Conservation (phyloP, 139 green algal genomes). For the Coccomyxa sp. region DNA sequence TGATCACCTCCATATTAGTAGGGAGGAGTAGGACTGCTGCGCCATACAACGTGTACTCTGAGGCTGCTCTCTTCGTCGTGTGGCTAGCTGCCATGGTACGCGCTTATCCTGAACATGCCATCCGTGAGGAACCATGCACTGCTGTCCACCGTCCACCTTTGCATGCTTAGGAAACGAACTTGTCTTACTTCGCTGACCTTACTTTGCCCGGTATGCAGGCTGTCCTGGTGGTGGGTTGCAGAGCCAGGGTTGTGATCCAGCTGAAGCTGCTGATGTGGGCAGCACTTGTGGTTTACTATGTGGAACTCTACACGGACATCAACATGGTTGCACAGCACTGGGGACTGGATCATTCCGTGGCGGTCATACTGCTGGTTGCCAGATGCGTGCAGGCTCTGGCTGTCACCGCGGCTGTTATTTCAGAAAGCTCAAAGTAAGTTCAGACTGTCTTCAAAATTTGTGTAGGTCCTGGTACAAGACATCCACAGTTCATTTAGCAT, state of each 20-base stretch:
- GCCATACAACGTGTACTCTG: neutral
- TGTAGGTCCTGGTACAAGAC: neutral
- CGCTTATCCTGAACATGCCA: neutral
- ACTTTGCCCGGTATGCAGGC: neutral
- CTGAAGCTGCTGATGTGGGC: constrained; percentile 4
- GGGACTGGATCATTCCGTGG: neutral
- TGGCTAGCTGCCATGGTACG: neutral
- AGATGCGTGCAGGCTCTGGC: neutral
- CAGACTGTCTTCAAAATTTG: neutral
- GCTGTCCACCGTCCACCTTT: no score
- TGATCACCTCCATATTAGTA: neutral
- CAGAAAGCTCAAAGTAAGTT: no score
- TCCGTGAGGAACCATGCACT: no score
- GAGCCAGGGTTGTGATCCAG: neutral
- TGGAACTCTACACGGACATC: neutral
- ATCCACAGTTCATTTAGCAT: no score
- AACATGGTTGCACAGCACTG: neutral
- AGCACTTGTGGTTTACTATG: neutral
- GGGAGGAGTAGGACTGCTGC: neutral
- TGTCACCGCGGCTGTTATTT: no score
- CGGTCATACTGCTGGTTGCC: neutral
- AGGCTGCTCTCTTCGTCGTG: neutral
- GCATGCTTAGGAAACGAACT: no score
- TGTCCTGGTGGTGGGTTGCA: neutral
- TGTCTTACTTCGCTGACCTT: no score